These are phyloP conservation scores for Phaffia tasmanica DNA, from an alignment of 768 basidiomycete species.

Conservation along the genomic window DNA sequence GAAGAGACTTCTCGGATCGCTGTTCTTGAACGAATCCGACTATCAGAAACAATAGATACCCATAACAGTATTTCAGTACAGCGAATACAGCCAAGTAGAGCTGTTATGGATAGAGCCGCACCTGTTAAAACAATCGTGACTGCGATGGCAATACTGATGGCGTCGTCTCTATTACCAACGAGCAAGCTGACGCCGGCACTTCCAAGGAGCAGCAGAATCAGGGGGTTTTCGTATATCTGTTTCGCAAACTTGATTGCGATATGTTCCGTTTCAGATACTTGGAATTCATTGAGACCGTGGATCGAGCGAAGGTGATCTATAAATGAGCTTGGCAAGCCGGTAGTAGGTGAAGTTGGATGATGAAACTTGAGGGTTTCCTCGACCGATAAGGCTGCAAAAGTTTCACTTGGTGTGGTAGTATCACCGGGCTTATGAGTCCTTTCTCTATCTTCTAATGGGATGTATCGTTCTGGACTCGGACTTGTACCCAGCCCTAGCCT, in stretches of 20 bases:
- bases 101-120: constrained; percentile 38
- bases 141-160: constrained; percentile 80
- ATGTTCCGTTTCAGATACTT: constrained; percentile 69
- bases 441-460: too few relatives aligned
- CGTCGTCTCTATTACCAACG: constrained; percentile 90
- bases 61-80: not conserved
- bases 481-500: too few relatives aligned
- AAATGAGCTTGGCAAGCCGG: constrained; percentile 54
- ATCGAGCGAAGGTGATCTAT: constrained; percentile 53
- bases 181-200: constrained; percentile 78
- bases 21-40: constrained; percentile 94
- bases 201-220: constrained; percentile 78
- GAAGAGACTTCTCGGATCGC: constrained; percentile 83
- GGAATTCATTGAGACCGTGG: constrained; percentile 89
- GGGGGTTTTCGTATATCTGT: constrained; percentile 86
- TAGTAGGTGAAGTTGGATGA: not conserved
- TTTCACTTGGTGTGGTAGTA: not conserved
- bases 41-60: constrained; percentile 23
- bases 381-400: not conserved
- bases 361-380: constrained; percentile 1
- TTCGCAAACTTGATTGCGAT: constrained; percentile 76
- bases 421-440: too few relatives aligned
- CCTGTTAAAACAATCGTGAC: constrained; percentile 90
- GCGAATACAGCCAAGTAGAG: not conserved
- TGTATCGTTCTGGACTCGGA: too few relatives aligned